Conservation (phyloP, 805 yeast genomes). For the Suhomyces emberorum region DNA sequence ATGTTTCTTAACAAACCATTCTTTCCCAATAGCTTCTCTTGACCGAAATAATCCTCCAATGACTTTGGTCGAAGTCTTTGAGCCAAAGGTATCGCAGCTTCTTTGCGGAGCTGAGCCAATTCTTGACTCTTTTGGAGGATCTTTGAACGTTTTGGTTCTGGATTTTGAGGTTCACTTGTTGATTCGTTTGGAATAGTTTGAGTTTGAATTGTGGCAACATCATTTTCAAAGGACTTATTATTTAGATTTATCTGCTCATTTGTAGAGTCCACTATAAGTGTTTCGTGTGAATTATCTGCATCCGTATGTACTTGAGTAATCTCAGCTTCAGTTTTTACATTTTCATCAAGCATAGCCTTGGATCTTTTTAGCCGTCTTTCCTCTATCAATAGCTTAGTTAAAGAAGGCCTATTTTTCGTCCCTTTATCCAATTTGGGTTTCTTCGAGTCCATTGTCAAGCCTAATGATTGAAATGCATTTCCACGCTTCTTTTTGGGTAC, state of each 20-base stretch:
- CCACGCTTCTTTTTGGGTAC: constrained; percentile 8
- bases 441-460: constrained; percentile 29
- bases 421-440: constrained; percentile 15
- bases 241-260: neutral
- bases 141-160: neutral
- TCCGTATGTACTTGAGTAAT: neutral
- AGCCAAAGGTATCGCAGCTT: constrained; percentile 33
- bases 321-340: neutral
- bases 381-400: constrained; percentile 34
- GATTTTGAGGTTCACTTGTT: neutral
- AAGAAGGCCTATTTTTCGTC: constrained; percentile 26
- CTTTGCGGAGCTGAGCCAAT: constrained; percentile 13
- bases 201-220: neutral
- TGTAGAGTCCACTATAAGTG: constrained; percentile 6
- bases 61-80: constrained; percentile 38
- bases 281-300: neutral
- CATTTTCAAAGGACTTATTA: neutral
- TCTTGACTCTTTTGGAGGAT: constrained; percentile 7
- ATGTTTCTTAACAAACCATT: constrained; percentile 35
- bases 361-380: constrained; percentile 24
- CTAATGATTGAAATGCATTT: constrained; percentile 33
- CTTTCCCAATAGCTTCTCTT: constrained; percentile 37
- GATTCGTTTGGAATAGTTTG: neutral
- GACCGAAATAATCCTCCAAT: constrained; percentile 40
- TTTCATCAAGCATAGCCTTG: neutral